Conservation (phyloP, 805 yeast genomes). For the Saitoella complicata region DNA sequence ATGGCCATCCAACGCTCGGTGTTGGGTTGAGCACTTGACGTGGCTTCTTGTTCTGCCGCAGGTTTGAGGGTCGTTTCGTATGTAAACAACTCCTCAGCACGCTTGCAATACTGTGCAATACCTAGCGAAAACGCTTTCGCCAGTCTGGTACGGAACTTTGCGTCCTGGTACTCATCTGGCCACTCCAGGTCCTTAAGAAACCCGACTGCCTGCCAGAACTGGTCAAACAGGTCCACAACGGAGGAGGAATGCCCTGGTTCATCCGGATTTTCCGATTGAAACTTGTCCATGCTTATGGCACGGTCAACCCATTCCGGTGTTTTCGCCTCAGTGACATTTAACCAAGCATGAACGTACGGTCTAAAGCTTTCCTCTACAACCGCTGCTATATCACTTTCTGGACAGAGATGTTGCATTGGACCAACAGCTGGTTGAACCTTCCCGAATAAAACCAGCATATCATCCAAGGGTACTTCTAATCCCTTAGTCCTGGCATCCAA, state of each 20-base stretch:
- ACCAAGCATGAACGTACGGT: too few relatives aligned
- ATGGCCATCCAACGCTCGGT: constrained; percentile 17
- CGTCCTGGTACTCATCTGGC: constrained; percentile 46
- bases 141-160: constrained; percentile 43
- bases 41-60: constrained; percentile 16
- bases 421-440: too few relatives aligned
- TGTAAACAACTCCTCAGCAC: constrained; percentile 15
- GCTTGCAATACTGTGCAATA: constrained; percentile 29
- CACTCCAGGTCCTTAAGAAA: constrained; percentile 49
- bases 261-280: not conserved
- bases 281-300: not conserved
- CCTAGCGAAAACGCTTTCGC: constrained; percentile 50
- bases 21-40: constrained; percentile 10
- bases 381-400: too few relatives aligned
- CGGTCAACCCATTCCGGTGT: not conserved
- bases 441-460: too few relatives aligned
- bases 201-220: constrained; percentile 40
- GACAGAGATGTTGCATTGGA: too few relatives aligned
- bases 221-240: constrained; percentile 48
- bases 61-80: constrained; percentile 25
- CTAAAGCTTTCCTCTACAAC: too few relatives aligned
- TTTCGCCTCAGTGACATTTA: not conserved
- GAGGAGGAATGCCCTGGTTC: constrained; percentile 36
- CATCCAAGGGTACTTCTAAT: too few relatives aligned
- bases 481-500: too few relatives aligned